A percentile compares a stretch with the other conserved stretches of the same genome.
These are phyloP conservation scores for Effrenium voratum DNA, from an alignment of 73 alveolate species.

Conservation along the genomic window DNA sequence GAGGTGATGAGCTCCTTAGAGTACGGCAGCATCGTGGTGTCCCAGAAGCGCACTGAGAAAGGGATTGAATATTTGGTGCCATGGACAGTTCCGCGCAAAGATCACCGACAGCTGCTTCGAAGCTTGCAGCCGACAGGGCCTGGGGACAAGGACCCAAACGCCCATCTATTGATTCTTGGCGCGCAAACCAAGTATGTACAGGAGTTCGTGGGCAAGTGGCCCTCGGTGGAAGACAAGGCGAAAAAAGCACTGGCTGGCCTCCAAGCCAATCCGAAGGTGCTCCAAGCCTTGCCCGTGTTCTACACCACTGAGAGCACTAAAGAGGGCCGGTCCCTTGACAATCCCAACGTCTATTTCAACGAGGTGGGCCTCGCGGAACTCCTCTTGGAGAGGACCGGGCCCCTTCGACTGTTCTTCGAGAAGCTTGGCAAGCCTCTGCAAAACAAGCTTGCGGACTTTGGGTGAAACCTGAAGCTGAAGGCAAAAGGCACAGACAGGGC, in stretches of 20 bases:
- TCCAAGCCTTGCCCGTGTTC: conserved; percentile 2
- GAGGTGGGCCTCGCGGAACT: background rate
- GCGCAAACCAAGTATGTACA: background rate
- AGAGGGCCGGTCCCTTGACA: background rate
- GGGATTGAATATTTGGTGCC: background rate
- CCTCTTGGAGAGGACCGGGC: background rate
- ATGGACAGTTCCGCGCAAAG: background rate
- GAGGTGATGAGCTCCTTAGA: background rate
- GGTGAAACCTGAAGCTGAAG: no score
- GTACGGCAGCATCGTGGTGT: no score
- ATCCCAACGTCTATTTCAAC: background rate
- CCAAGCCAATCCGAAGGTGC: background rate
- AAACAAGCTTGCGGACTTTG: background rate
- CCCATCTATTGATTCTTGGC: background rate
- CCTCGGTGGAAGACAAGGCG: background rate
- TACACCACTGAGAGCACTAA: background rate
- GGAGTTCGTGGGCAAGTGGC: background rate
- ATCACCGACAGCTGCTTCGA: background rate
- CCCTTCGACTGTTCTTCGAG: conserved; percentile 8
- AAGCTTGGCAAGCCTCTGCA: background rate
- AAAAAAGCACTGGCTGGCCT: background rate
- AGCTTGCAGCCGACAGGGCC: background rate
- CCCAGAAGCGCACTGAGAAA: background rate
- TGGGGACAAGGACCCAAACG: background rate
- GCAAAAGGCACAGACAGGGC: no score